These are phyloP conservation scores for Xylaria sp. DNA, from an alignment of 495 filamentous ascomycete genomes.

Conservation along the genomic window DNA sequence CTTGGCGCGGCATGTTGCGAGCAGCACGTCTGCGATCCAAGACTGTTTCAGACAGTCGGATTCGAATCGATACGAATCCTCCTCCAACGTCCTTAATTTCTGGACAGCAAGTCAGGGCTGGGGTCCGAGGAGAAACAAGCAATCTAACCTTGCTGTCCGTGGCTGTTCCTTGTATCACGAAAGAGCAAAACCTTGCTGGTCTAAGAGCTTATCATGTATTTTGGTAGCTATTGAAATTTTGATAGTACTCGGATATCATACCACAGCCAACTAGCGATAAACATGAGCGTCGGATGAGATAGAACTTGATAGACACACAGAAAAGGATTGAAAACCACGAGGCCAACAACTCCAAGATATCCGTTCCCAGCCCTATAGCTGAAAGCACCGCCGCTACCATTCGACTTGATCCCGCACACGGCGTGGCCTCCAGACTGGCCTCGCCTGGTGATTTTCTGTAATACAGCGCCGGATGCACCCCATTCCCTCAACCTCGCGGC, in stretches of 20 bases:
- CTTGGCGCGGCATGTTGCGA: neutral
- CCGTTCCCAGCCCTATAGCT: conserved; percentile 14
- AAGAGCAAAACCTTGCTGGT: neutral
- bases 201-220: conserved; percentile 5
- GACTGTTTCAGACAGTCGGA: conserved; percentile 4
- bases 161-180: neutral
- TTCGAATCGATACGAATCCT: neutral
- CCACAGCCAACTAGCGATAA: neutral
- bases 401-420: conserved; percentile 8
- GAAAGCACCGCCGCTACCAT: neutral
- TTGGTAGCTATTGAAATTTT: conserved; percentile 23
- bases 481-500: conserved; percentile 34
- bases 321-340: conserved; percentile 23
- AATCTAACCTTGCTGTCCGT: neutral
- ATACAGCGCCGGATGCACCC: neutral
- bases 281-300: neutral
- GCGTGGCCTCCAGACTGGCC: conserved; percentile 4
- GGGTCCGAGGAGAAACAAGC: neutral
- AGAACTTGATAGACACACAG: conserved; percentile 18
- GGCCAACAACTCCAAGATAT: conserved; percentile 18
- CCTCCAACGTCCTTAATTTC: neutral
- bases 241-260: conserved; percentile 5
- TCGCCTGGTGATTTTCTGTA: neutral
- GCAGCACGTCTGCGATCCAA: neutral
- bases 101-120: neutral